Evolutionary conservation across 345 rosid genomes (phyloP).

Genomic region (Mercurialis annua): DNA sequence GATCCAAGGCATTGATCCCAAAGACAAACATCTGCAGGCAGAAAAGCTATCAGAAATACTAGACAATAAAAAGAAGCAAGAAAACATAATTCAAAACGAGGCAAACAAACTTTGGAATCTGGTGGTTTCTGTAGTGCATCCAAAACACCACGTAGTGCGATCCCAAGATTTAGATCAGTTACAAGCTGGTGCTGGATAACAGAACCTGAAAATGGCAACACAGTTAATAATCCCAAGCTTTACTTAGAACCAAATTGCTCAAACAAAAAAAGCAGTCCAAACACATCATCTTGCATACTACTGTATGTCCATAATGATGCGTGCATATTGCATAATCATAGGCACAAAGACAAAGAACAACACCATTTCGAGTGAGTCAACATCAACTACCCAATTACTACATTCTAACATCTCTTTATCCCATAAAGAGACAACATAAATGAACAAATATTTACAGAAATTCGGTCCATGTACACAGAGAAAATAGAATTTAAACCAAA

Average conservation of each 20-base stretch:
- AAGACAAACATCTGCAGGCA: conserved; percentile 85
- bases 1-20: conserved; percentile 94
- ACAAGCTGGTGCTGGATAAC: conserved; percentile 96
- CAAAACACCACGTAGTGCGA: conserved; percentile 88
- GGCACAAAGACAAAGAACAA: neutral
- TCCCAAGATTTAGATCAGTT: conserved; percentile 82
- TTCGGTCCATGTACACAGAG: neutral
- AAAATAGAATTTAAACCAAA: too few species aligned
- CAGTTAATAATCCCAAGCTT: too few species aligned
- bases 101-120: conserved; percentile 81
- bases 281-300: too few species aligned
- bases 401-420: neutral
- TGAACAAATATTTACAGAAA: neutral
- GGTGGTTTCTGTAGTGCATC: conserved; percentile 96
- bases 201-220: conserved; percentile 56
- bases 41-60: conserved; percentile 8
- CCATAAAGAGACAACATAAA: neutral
- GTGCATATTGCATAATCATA: neutral
- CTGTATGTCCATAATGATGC: too few species aligned
- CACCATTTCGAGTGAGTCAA: neutral
- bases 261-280: neutral
- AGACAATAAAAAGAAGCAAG: conserved; percentile 9
- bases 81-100: neutral
- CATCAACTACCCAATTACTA: neutral
- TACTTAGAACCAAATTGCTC: neutral